phyloP scores from a whole-genome alignment of 495 filamentous ascomycete species.

The Lophium mytilinum region DNA sequence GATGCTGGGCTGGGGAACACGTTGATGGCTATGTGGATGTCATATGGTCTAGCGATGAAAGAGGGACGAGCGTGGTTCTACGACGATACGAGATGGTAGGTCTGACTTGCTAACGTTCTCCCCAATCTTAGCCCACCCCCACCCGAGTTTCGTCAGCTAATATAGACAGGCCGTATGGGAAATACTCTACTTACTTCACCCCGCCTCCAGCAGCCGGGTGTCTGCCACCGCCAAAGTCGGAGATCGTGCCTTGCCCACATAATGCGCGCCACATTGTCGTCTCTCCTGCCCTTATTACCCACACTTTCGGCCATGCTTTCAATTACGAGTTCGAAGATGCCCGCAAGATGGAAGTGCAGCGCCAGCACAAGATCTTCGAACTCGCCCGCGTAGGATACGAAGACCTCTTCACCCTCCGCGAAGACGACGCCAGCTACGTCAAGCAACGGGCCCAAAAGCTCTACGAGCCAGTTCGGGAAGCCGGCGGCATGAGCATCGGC shows the following conservation, averaged over 20 bases:
- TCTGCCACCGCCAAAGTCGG: slow-evolving; percentile 49
- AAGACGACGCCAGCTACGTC: slow-evolving; percentile 51
- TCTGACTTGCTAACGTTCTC: background rate
- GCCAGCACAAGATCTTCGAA: slow-evolving; percentile 48
- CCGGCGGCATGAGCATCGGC: slow-evolving; percentile 46
- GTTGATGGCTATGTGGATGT: slow-evolving; percentile 64
- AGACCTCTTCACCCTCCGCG: slow-evolving; percentile 51
- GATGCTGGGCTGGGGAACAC: slow-evolving; percentile 62
- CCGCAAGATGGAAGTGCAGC: slow-evolving; percentile 39
- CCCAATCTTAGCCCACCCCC: background rate
- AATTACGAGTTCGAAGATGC: slow-evolving; percentile 42
- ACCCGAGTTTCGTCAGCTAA: slow-evolving; percentile 10
- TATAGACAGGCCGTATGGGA: slow-evolving; percentile 52
- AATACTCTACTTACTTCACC: slow-evolving; percentile 58
- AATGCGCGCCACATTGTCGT: slow-evolving; percentile 58
- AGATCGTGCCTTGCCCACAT: slow-evolving; percentile 64
- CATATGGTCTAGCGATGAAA: slow-evolving; percentile 62
- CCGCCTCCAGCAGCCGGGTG: slow-evolving; percentile 50
- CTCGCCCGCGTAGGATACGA: slow-evolving; percentile 57
- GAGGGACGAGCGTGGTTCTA: slow-evolving; percentile 67
- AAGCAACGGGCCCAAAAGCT: slow-evolving; percentile 42
- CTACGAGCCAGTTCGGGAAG: slow-evolving; percentile 28
- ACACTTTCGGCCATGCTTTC: slow-evolving; percentile 51
- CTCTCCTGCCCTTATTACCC: slow-evolving; percentile 51
- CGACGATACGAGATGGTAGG: slow-evolving; percentile 62